Evolutionary conservation across 1,139 yeast genomes (phyloP), one percentile per base, ranked within the genome.

Genomic region (Nadsonia starkeyi-henricii): DNA sequence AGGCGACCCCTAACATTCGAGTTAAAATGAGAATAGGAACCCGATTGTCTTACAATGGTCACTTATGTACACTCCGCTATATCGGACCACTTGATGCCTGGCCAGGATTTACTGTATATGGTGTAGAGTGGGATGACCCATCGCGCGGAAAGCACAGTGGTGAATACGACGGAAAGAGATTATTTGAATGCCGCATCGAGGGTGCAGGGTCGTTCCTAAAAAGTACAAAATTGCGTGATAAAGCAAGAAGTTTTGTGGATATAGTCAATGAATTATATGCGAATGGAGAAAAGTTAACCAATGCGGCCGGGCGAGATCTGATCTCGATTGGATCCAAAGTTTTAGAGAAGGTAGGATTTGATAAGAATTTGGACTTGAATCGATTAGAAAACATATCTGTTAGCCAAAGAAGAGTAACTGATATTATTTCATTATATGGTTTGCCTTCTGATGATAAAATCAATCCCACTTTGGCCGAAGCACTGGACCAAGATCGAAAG

Each of bases 81-180:
- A 61, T 74, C 0, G 96, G 96, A 0, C 44, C 51, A 0, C 63
- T 86, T 1, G 73, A 76, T 0, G 67, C 65, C 3, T 86, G 96
- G 96, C 77, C 79, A 0, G 62, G 62, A 5, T 65, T 61, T 2
- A 53, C 54, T 0, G 88, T 91, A 0, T 64, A 76, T 17, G 96
- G 96, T 0, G 72, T 89, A 1, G 96, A 89, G 61, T 89, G 96
- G 96, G 96, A 89, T 60, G 70, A 78, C 48, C 63, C 66, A 0
- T 55, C 61, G 2, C 61, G 76, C 26, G 89, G 89, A 1, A 79
- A 76, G 55, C 75, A 81, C 58, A 62, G 70, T 49, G 91, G 91
- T 0, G 49, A 57, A 1, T 52, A 73, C 41, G 61, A 70, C 20
- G 80, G 75, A 0, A 55, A 60, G 0, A 55, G 59, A 43, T 78